These are phyloP conservation scores for Alternaria sp. DNA, from an alignment of 2,329 filamentous ascomycete genomes.

Conservation along the genomic window DNA sequence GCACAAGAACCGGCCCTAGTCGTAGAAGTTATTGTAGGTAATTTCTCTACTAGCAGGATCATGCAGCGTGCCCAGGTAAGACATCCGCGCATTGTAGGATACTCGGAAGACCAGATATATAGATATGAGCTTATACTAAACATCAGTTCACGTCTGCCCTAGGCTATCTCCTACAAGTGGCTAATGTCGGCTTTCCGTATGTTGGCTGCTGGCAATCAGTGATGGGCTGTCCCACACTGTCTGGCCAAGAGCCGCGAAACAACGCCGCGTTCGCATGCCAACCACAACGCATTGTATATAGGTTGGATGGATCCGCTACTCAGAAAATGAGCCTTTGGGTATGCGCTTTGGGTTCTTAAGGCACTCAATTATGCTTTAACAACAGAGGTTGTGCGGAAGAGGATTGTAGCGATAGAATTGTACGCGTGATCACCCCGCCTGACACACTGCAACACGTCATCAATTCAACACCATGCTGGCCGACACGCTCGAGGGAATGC, in stretches of 20 bases:
- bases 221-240: not conserved
- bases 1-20: not conserved
- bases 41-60: not conserved
- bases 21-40: not conserved
- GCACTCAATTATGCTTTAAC: not conserved
- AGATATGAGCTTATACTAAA: not conserved
- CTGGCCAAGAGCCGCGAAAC: not conserved
- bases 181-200: not conserved
- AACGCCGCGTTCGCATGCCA: not conserved
- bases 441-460: slow-evolving; percentile 13
- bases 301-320: not conserved
- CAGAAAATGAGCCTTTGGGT: not conserved
- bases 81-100: not conserved
- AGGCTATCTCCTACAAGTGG: not conserved
- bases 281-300: not conserved
- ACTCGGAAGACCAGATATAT: not conserved
- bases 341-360: not conserved
- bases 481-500: not conserved
- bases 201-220: not conserved
- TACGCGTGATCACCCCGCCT: slow-evolving; percentile 18
- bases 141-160: not conserved
- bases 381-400: not conserved
- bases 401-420: slow-evolving; percentile 11
- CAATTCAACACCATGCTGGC: not conserved
- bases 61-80: not conserved